Conservation (phyloP, 2,329 filamentous ascomycete genomes). For the Thelonectria rubi region DNA sequence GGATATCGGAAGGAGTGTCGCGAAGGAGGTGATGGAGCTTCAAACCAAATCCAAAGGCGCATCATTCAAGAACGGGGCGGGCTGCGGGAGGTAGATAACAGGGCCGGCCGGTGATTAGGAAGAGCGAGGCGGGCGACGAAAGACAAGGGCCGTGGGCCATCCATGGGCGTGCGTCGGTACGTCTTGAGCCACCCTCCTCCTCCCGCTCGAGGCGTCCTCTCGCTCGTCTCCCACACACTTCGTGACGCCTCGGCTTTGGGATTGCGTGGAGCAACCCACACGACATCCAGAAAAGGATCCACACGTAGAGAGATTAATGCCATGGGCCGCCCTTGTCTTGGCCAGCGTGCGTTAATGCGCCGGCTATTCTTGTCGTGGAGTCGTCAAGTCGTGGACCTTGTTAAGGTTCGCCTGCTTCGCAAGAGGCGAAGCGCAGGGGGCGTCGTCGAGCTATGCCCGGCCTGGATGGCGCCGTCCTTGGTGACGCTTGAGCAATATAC, state of each 20-base stretch:
- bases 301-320: conserved; percentile 48
- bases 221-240: not conserved
- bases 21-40: conserved; percentile 45
- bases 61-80: conserved; percentile 34
- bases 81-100: conserved; percentile 39
- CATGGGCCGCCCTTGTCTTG: conserved; percentile 47
- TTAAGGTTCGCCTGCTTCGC: conserved; percentile 47
- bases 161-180: too few relatives aligned
- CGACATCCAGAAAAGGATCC: conserved; percentile 31
- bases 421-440: conserved; percentile 22
- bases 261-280: conserved; percentile 52
- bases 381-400: conserved; percentile 34
- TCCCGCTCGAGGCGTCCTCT: not conserved
- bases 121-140: conserved; percentile 40
- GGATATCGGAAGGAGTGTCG: conserved; percentile 51
- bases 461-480: conserved; percentile 3
- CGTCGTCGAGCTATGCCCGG: not conserved
- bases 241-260: conserved; percentile 43
- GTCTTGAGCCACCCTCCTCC: too few relatives aligned
- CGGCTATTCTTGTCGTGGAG: conserved; percentile 55
- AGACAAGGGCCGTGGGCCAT: conserved; percentile 27
- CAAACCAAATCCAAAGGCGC: conserved; percentile 29
- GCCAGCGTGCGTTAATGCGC: conserved; percentile 49
- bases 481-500: conserved; percentile 59
- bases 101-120: conserved; percentile 21